Conservation (phyloP, 106 monocot genomes). For the Dioscorea zingiberensis region DNA sequence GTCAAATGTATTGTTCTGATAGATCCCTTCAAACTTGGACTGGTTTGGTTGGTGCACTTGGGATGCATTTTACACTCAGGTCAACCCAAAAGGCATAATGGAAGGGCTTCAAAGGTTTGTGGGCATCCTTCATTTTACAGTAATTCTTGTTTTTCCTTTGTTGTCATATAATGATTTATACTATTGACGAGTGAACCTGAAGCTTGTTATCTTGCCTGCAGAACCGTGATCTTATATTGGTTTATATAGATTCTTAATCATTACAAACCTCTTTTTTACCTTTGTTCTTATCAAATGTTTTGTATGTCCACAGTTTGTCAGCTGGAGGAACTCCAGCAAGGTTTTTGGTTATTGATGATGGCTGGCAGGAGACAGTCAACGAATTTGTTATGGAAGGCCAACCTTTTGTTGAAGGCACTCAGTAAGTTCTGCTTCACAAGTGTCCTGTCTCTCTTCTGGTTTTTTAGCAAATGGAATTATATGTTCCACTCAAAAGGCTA, state of each 20-base stretch:
- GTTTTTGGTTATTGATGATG: slow-evolving; percentile 45
- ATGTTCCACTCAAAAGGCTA: background rate
- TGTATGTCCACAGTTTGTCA: slow-evolving; percentile 13
- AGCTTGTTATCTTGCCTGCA: background rate
- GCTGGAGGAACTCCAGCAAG: slow-evolving; percentile 20
- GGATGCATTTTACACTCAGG: slow-evolving; percentile 49
- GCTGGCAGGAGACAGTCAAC: slow-evolving; percentile 33
- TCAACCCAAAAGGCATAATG: slow-evolving; percentile 20
- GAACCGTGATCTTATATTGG: background rate
- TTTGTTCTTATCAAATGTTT: background rate
- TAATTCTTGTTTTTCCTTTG: background rate
- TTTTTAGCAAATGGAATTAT: background rate
- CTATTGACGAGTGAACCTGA: background rate
- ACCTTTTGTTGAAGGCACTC: slow-evolving; percentile 26
- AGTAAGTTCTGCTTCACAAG: slow-evolving; percentile 1
- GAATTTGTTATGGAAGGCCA: slow-evolving; percentile 18
- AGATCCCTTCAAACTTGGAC: slow-evolving; percentile 27
- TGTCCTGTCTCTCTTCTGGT: background rate
- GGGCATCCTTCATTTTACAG: background rate
- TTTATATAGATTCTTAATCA: background rate
- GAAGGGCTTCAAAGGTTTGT: slow-evolving; percentile 30
- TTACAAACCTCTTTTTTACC: background rate
- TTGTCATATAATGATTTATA: background rate
- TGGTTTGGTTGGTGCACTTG: slow-evolving; percentile 61
- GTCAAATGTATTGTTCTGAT: too few relatives aligned